Evolutionary conservation across 305 asterid genomes (phyloP).

Genomic region (Nicotiana rustica): DNA sequence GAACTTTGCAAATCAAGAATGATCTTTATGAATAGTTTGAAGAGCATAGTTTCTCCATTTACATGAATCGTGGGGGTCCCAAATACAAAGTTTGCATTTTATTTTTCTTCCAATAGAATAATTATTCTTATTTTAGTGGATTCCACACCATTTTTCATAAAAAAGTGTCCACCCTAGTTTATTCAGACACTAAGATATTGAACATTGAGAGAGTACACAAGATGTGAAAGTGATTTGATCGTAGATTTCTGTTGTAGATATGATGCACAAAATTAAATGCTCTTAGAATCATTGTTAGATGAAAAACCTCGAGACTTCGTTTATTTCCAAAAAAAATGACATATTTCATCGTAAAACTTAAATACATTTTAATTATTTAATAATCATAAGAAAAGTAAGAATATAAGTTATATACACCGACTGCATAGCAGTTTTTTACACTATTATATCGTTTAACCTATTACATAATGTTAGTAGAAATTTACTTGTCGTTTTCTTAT

Average conservation of each 20-base stretch:
- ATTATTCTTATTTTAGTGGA: conserved; percentile 24
- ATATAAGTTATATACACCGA: neutral
- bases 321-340: neutral
- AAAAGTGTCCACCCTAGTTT: conserved; percentile 13
- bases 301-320: neutral
- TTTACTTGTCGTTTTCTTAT: too few relatives aligned
- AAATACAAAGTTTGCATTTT: conserved; percentile 16
- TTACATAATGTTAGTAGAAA: neutral
- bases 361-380: too few relatives aligned
- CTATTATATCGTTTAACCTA: neutral
- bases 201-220: neutral
- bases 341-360: too few relatives aligned
- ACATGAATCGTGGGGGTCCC: conserved; percentile 16
- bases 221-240: neutral
- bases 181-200: neutral
- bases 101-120: conserved; percentile 20
- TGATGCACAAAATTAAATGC: neutral
- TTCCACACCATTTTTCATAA: conserved; percentile 17
- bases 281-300: neutral
- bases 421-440: too few relatives aligned
- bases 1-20: neutral
- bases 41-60: neutral
- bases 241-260: neutral
- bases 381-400: too few relatives aligned
- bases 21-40: neutral